These are phyloP conservation scores for Neonectria faginata DNA, from an alignment of 2,329 filamentous ascomycete genomes.

Conservation along the genomic window DNA sequence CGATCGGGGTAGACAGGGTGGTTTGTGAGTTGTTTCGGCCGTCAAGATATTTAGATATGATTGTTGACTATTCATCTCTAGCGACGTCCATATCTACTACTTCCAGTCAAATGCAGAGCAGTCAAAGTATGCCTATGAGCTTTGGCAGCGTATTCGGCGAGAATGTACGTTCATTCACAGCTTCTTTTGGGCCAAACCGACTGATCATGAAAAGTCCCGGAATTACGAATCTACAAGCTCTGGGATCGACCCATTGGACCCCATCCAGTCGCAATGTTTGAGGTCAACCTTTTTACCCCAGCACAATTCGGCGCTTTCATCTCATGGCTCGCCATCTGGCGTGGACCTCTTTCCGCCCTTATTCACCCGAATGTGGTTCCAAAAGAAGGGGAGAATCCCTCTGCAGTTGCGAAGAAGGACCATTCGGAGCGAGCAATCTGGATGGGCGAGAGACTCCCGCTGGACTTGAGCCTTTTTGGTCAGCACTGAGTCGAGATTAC, in stretches of 20 bases:
- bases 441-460: slow-evolving; percentile 75
- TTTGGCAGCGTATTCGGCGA: slow-evolving; percentile 82
- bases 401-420: slow-evolving; percentile 60
- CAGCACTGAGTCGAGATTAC: neutral
- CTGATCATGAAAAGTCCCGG: slow-evolving; percentile 71
- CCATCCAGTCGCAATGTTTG: slow-evolving; percentile 89
- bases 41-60: neutral
- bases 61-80: slow-evolving; percentile 42
- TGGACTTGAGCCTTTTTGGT: slow-evolving; percentile 58
- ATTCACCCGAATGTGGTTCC: slow-evolving; percentile 85
- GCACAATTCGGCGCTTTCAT: slow-evolving; percentile 91
- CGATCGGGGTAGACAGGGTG: slow-evolving; percentile 73
- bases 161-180: slow-evolving; percentile 70
- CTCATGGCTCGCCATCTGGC: slow-evolving; percentile 84
- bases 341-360: slow-evolving; percentile 82
- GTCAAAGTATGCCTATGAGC: slow-evolving; percentile 73
- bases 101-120: slow-evolving; percentile 73
- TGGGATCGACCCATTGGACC: slow-evolving; percentile 85
- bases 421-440: slow-evolving; percentile 78
- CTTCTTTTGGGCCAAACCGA: neutral
- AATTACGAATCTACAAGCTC: slow-evolving; percentile 82
- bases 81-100: slow-evolving; percentile 89
- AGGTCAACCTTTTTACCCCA: slow-evolving; percentile 88
- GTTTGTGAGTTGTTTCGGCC: slow-evolving; percentile 68
- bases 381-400: slow-evolving; percentile 48